A percentile compares a stretch with the other conserved stretches of the same genome.
Evolutionary conservation across 805 yeast species (phyloP).

Genomic region (Ogataea trehalophila): DNA sequence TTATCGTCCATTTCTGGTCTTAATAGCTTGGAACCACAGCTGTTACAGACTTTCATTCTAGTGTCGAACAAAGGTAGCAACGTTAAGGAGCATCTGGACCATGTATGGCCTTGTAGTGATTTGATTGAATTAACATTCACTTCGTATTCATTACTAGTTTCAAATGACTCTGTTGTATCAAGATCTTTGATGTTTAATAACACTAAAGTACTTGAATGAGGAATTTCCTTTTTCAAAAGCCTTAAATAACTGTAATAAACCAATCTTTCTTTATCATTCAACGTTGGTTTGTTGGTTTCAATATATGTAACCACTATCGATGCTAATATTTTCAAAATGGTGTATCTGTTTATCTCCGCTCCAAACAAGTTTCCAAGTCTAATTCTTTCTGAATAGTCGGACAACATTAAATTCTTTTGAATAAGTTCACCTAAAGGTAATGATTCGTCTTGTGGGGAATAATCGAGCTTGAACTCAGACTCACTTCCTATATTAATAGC

Average conservation of each 20-base stretch:
- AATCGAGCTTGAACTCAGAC: background rate
- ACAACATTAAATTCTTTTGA: conserved; percentile 8
- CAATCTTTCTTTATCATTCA: conserved; percentile 8
- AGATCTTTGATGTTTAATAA: conserved; percentile 9
- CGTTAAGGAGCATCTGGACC: conserved; percentile 36
- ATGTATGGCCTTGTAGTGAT: conserved; percentile 27
- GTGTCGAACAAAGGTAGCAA: conserved; percentile 34
- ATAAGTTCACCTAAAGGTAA: background rate
- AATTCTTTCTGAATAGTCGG: conserved; percentile 6
- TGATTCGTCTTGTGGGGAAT: background rate
- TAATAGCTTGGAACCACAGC: conserved; percentile 27
- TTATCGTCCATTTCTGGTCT: conserved; percentile 1
- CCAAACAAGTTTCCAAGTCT: conserved; percentile 5
- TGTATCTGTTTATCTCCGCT: background rate
- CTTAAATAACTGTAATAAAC: conserved; percentile 10
- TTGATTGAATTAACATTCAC: conserved; percentile 9
- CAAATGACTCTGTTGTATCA: conserved; percentile 11
- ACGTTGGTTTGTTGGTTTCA: background rate
- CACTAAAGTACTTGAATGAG: background rate
- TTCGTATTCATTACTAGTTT: background rate
- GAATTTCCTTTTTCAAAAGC: background rate
- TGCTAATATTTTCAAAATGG: conserved; percentile 7
- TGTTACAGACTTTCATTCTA: conserved; percentile 31
- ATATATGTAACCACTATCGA: conserved; percentile 8
- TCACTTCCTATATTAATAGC: background rate